These are phyloP conservation scores for Lagenidium giganteum DNA, from an alignment of 352 stramenopile species.

Conservation along the genomic window DNA sequence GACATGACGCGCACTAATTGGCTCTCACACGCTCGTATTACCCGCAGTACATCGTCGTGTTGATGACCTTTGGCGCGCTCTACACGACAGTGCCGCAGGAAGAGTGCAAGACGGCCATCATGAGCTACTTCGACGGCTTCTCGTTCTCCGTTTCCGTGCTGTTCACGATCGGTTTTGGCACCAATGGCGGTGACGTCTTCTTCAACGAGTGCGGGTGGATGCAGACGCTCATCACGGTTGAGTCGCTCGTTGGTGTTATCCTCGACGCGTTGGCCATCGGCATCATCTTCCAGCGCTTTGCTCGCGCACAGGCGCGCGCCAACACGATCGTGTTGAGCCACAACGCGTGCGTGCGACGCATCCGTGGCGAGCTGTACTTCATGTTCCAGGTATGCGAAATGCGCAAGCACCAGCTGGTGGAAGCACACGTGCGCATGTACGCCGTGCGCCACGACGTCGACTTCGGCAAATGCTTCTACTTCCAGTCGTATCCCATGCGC, in stretches of 20 bases:
- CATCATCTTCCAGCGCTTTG: conserved; percentile 93
- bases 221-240: conserved; percentile 87
- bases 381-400: conserved; percentile 90
- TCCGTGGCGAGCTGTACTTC: conserved; percentile 90
- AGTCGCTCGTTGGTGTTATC: conserved; percentile 89
- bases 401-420: conserved; percentile 93
- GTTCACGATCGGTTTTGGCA: conserved; percentile 79
- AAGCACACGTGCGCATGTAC: conserved; percentile 93
- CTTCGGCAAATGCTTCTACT: conserved; percentile 72
- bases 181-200: conserved; percentile 74
- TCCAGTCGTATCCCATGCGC: conserved; percentile 92
- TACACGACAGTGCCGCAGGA: conserved; percentile 62
- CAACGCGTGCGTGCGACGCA: conserved; percentile 84
- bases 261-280: conserved; percentile 93
- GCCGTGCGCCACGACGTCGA: conserved; percentile 80
- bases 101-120: conserved; percentile 64
- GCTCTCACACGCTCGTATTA: neutral
- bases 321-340: conserved; percentile 94
- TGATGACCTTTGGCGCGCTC: conserved; percentile 62
- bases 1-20: neutral
- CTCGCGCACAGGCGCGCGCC: conserved; percentile 83
- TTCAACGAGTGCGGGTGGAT: conserved; percentile 92
- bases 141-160: conserved; percentile 79
- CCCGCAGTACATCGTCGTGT: conserved; percentile 56
- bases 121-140: conserved; percentile 67